Evolutionary conservation across 768 basidiomycete genomes (phyloP).

Genomic region (Xanthoconium stramineum): DNA sequence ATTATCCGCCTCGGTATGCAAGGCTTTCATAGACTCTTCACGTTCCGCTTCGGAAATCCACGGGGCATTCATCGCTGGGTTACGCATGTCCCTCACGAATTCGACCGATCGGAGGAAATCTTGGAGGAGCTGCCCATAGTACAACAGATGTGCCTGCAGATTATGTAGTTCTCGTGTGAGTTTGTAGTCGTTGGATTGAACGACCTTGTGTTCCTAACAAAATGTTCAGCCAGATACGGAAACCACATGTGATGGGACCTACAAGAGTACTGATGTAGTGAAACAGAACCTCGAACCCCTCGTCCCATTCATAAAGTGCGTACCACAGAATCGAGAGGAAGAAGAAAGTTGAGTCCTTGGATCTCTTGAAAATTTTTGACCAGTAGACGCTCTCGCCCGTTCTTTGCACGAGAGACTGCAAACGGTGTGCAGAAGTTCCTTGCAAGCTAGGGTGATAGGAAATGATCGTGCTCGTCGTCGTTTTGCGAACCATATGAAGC

Average conservation of each 20-base stretch:
- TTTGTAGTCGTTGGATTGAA: slow-evolving; percentile 37
- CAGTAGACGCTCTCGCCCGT: slow-evolving; percentile 35
- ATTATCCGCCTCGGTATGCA: slow-evolving; percentile 48
- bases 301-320: slow-evolving; percentile 60
- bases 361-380: slow-evolving; percentile 26
- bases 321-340: slow-evolving; percentile 57
- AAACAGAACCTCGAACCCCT: slow-evolving; percentile 51
- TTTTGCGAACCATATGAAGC: slow-evolving; percentile 47
- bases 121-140: slow-evolving; percentile 51
- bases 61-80: slow-evolving; percentile 43
- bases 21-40: slow-evolving; percentile 29
- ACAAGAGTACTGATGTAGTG: slow-evolving; percentile 49
- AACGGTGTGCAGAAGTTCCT: slow-evolving; percentile 28
- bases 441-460: slow-evolving; percentile 31
- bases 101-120: slow-evolving; percentile 49
- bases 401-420: slow-evolving; percentile 28
- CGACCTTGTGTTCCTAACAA: slow-evolving; percentile 45
- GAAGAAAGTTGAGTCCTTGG: slow-evolving; percentile 53
- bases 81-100: slow-evolving; percentile 46
- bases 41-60: slow-evolving; percentile 2
- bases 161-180: slow-evolving; percentile 55
- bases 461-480: slow-evolving; percentile 23
- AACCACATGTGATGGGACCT: slow-evolving; percentile 7
- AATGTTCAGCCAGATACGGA: neutral
- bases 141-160: slow-evolving; percentile 55